A percentile compares a stretch with the other conserved stretches of the same genome.
Evolutionary conservation across 176 grass and related monocot species (phyloP).

Genomic region (Musa beccarii): DNA sequence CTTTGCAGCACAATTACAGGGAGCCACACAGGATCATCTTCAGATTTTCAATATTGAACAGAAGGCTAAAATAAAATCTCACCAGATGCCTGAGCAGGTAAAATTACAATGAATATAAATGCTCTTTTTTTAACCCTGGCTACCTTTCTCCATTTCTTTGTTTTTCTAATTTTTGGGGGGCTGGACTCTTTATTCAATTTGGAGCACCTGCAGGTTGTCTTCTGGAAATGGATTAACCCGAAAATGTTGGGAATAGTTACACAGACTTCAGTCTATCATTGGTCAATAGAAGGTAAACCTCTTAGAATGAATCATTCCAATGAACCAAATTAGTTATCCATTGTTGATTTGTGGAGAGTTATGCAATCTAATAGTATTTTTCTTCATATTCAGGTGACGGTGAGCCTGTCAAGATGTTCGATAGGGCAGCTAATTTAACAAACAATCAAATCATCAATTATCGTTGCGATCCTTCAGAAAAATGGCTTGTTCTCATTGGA

Average conservation of each 20-base stretch:
- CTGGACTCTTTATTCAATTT: background rate
- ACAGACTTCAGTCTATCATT: slow-evolving; percentile 80
- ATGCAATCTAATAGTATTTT: too few relatives aligned
- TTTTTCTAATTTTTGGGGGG: background rate
- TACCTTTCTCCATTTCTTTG: background rate
- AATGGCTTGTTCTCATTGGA: slow-evolving; percentile 97
- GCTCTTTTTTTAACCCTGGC: background rate
- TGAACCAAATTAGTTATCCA: too few relatives aligned
- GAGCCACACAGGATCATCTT: slow-evolving; percentile 84
- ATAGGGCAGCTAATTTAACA: slow-evolving; percentile 80
- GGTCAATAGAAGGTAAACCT: slow-evolving; percentile 75
- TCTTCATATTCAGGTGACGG: slow-evolving; percentile 40
- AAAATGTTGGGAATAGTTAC: slow-evolving; percentile 62
- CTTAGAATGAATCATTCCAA: too few relatives aligned
- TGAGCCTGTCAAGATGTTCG: slow-evolving; percentile 89
- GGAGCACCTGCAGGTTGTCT: slow-evolving; percentile 48
- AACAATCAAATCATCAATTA: slow-evolving; percentile 99
- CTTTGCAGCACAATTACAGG: slow-evolving; percentile 75
- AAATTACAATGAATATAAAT: background rate
- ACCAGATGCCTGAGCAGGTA: slow-evolving; percentile 97
- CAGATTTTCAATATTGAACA: slow-evolving; percentile 96
- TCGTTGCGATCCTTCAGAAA: slow-evolving; percentile 67
- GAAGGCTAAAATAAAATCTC: slow-evolving; percentile 89
- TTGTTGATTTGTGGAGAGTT: background rate
- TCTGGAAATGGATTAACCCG: slow-evolving; percentile 98